phyloP scores from a whole-genome alignment of 202 grass and related monocot species.

The Brachypodium distachyon region DNA sequence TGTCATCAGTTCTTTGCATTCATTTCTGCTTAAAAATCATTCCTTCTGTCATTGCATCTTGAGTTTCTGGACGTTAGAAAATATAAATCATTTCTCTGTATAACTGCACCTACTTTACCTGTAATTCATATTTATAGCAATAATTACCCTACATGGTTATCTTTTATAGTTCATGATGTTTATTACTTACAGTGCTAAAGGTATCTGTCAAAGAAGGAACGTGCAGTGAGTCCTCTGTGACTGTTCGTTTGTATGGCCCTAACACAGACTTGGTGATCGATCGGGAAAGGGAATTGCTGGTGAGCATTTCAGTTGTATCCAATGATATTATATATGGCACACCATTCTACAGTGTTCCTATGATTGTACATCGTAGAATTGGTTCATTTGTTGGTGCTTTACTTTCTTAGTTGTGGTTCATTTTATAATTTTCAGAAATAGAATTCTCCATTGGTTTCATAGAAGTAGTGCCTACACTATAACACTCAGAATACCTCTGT shows the following conservation, averaged over 20 bases:
- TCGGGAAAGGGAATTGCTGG: slow-evolving; percentile 82
- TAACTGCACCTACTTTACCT: slow-evolving; percentile 1
- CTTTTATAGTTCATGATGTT: slow-evolving; percentile 2
- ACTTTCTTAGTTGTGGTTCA: background rate
- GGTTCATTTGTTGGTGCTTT: background rate
- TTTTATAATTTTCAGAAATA: background rate
- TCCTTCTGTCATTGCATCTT: background rate
- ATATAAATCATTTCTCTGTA: background rate
- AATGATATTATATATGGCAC: background rate
- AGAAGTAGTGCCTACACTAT: background rate
- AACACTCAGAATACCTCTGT: background rate
- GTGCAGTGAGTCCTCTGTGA: slow-evolving; percentile 39
- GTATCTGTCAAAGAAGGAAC: slow-evolving; percentile 54
- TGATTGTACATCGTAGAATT: background rate
- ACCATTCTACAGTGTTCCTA: background rate
- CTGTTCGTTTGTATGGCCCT: slow-evolving; percentile 88
- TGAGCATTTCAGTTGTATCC: slow-evolving; percentile 15
- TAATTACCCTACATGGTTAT: background rate
- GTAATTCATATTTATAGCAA: background rate
- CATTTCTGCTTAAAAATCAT: background rate
- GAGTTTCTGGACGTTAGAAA: background rate
- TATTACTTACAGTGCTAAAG: slow-evolving; percentile 67
- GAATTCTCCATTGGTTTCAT: background rate
- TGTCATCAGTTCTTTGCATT: background rate
- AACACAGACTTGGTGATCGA: slow-evolving; percentile 96